phyloP scores from a whole-genome alignment of 805 yeast species.

The Starmerella bombicola region DNA sequence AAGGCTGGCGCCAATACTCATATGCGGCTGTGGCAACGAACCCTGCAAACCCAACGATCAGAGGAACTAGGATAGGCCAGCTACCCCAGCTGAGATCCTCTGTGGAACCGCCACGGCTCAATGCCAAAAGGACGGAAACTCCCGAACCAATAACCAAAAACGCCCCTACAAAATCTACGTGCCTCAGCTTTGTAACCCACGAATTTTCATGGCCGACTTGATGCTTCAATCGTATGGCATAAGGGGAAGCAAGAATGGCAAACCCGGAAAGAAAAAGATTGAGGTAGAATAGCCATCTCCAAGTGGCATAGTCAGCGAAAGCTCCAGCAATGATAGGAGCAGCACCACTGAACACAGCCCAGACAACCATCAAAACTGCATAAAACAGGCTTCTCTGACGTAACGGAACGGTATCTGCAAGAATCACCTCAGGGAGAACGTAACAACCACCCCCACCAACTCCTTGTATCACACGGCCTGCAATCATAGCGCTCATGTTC shows the following conservation, averaged over 20 bases:
- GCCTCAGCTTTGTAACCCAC: conserved; percentile 30
- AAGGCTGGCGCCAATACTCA: conserved; percentile 27
- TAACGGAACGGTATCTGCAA: conserved; percentile 43
- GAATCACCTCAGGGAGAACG: conserved; percentile 43
- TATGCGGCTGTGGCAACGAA: conserved; percentile 28
- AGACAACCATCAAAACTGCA: conserved; percentile 24
- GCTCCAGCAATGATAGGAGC: conserved; percentile 64
- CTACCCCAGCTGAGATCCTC: conserved; percentile 40
- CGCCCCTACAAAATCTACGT: conserved; percentile 42
- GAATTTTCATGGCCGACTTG: conserved; percentile 31
- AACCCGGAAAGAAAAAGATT: conserved; percentile 55
- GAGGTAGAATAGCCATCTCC: conserved; percentile 70
- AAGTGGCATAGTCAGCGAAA: conserved; percentile 43
- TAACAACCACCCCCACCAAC: conserved; percentile 61
- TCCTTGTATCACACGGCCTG: conserved; percentile 60
- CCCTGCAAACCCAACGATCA: conserved; percentile 35
- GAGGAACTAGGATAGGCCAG: conserved; percentile 39
- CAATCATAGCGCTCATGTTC: conserved; percentile 49
- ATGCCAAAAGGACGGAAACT: conserved; percentile 37
- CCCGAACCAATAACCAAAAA: conserved; percentile 34
- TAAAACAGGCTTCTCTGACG: conserved; percentile 26
- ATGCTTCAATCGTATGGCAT: conserved; percentile 33
- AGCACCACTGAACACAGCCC: conserved; percentile 25
- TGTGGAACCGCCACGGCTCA: conserved; percentile 44
- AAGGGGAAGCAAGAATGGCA: conserved; percentile 31